Base-by-base conservation (phyloP, 2,329 filamentous ascomycete species). In the Corinectria fuckeliana region DNA sequence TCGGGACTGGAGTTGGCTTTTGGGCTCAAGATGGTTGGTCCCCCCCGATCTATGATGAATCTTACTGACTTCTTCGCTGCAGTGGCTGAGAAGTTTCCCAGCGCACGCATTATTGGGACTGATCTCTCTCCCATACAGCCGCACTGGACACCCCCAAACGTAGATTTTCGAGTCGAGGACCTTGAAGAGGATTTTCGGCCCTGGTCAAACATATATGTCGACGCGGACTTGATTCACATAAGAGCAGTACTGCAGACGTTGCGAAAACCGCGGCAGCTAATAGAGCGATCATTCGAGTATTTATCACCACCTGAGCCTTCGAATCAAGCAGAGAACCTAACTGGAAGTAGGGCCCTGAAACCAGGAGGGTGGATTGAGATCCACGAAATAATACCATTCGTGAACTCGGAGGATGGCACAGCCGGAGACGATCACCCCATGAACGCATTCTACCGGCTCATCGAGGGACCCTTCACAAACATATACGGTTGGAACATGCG, bases 1-100 rank as follows among this genome's bases (percentile, higher is more conserved):
- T 83, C 14, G 82, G 81, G 23, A 83, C 81, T 4, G 82, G 81
- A 5, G 80, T 79, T 28, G 80, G 80, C 25, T 77, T 85, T 39
- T 88, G 85, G 85, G 84, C 85, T 2, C 80, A 85, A 52, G 80
- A 82, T 64, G 73, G 80, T 82, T 66, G 34, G 75, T 72, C 16
- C 16, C 23, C 54, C 51, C 44, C 11, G 4, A 18, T 21, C 11
- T 11, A 30, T 53, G 38, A 30, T 23, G 44, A 38, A 13, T 39
- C 48, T 50, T 44, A 64, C 63, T 62, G 48, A 63, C 44, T n/a
- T 26, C 11, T 20, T 36, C 50, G 25, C 50, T 23, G 34, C 60
- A 82, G 81, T 81, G 50, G 81, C 78, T 44, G 80, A 82, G 54
- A 71, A 68, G 28, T 80, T 76, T 39, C 80, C 80, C 28, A 77